Evolutionary conservation across 306 rosid species (phyloP).

Genomic region (Begonia fuchsioides): DNA sequence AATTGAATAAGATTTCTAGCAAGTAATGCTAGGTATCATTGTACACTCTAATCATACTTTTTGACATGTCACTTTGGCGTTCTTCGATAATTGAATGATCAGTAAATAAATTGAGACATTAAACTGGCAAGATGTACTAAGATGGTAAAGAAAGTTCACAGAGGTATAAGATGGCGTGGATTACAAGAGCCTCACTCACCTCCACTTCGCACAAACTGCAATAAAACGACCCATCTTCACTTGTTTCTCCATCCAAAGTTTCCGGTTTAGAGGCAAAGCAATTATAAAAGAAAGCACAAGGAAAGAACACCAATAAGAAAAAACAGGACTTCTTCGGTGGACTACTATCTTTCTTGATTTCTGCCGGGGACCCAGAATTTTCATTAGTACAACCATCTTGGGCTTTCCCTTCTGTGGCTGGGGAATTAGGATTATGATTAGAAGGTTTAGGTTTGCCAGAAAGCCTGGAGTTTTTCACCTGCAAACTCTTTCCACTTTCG

Average conservation of each 20-base stretch:
- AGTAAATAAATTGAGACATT: too few species aligned
- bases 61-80: too few species aligned
- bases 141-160: too few species aligned
- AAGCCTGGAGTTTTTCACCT: constrained; percentile 37
- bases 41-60: too few species aligned
- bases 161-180: not conserved
- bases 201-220: constrained; percentile 99
- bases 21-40: not conserved
- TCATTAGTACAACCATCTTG: constrained; percentile 45
- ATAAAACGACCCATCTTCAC: constrained; percentile 96
- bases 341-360: constrained; percentile 17
- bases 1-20: too few species aligned
- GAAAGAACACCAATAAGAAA: constrained; percentile 43
- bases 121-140: too few species aligned
- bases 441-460: constrained; percentile 62
- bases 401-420: constrained; percentile 42
- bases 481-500: constrained; percentile 33
- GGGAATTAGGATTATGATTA: constrained; percentile 38
- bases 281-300: constrained; percentile 53
- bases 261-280: constrained; percentile 43
- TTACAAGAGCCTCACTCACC: constrained; percentile 40
- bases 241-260: constrained; percentile 44
- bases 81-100: too few species aligned
- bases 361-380: constrained; percentile 25
- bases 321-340: constrained; percentile 30